Base-by-base conservation (phyloP, 345 rosid species). In the Alliaria petiolata region DNA sequence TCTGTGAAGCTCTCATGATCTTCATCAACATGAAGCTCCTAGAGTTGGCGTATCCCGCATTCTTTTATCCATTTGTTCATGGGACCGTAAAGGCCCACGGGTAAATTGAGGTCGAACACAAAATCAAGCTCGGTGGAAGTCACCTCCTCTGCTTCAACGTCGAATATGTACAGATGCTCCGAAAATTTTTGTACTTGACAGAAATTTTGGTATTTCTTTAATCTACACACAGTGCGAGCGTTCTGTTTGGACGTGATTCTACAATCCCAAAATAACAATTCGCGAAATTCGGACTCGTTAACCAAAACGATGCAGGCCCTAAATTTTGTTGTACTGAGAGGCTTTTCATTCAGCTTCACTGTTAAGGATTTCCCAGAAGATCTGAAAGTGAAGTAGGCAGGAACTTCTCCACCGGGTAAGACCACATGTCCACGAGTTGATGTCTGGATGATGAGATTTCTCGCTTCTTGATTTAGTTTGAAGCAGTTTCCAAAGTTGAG, bases 141-240 rank as follows among this genome's bases (percentile, higher is more conserved):
- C 26, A 46, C 26, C 6, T 46, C 52, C 13, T 19, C 6, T 46
- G 26, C 13, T 46, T 17, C 13, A 19, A 46, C 12, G 6, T 46
- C 7, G 52, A 46, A 46, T 46, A 46, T 3, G 13, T 8, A 46
- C 5, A 46, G 9, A 46, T 46, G 25, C 52, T 46, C 52, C 15
- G 11, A 45, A 4, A 39, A 10, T 0, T 0, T 11, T 38, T 0
- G 42, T 0, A 0, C 1, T 38, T 0, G 0, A 3, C 10, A 38
- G n/a, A n/a, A n/a, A n/a, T n/a, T n/a, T n/a, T n/a, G n/a, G 42
- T 2, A 11, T 38, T 8, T 2, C 36, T 0, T 6, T 31, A 7
- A 0, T 35, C 3, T 35, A 22, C 25, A 22, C 25, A 3, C 25
- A 28, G 4, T 28, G 31, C 31, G 4, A 28, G 31, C 31, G 4